phyloP scores from a whole-genome alignment of 345 rosid species.

The Aurinia saxatilis region DNA sequence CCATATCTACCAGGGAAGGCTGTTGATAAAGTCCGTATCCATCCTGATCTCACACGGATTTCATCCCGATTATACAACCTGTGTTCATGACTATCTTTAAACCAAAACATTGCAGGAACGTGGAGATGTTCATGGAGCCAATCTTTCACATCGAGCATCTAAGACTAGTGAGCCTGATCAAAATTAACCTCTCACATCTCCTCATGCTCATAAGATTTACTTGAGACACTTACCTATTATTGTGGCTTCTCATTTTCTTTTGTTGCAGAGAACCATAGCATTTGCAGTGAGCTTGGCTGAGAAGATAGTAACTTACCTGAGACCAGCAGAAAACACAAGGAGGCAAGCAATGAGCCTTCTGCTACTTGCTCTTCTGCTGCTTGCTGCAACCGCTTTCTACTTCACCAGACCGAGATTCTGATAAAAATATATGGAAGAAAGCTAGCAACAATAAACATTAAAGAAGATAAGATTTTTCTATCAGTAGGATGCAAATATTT shows the following conservation, averaged over 20 bases:
- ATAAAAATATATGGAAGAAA: background rate
- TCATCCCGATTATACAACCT: background rate
- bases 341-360: background rate
- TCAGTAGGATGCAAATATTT: conserved; percentile 7
- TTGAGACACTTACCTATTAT: background rate
- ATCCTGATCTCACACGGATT: background rate
- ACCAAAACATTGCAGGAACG: conserved; percentile 41
- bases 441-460: background rate
- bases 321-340: conserved; percentile 8
- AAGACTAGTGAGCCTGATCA: conserved; percentile 42
- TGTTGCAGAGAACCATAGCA: conserved; percentile 38
- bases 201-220: background rate
- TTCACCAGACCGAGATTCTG: conserved; percentile 10
- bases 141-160: conserved; percentile 50
- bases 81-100: background rate
- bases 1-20: conserved; percentile 64
- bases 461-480: background rate
- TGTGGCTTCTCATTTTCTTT: background rate
- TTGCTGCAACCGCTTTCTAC: conserved; percentile 24
- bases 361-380: conserved; percentile 23
- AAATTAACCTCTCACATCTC: background rate
- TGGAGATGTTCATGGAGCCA: conserved; percentile 81
- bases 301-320: conserved; percentile 24
- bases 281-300: conserved; percentile 25
- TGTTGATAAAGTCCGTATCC: conserved; percentile 45